Evolutionary conservation across 225 moss, liverwort and hornwort genomes (phyloP), one percentile per base, ranked within the genome.

Genomic region (Polytrichum formosum): DNA sequence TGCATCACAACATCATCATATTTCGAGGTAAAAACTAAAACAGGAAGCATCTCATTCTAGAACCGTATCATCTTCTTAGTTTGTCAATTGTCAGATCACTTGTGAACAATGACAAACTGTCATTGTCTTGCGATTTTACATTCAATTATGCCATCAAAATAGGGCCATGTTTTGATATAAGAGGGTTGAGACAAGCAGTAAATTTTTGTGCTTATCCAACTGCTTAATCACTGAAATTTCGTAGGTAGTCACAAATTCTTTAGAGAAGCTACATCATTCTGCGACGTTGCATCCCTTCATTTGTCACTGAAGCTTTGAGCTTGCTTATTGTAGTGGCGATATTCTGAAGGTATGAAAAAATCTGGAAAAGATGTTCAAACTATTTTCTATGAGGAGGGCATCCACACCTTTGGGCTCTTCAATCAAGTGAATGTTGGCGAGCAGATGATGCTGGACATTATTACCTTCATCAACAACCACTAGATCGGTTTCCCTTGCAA

Each of bases 311-410:
- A 58, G n/a, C 58, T 23, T 58, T 58, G 20, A 20, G 58, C 58
- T 23, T 58, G 58, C 20, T 58, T 58, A 23, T 69, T 54, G 61
- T 74, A 84, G 78, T 62, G 37, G 67, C 66, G 81, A 21, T 89
- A 86, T 25, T 72, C 81, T 25, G 83, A 86, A 60, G 88, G 85
- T 2, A 18, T 89, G 81, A 80, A 79, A 73, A 89, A 83, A 73
- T 81, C 83, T 56, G 88, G 88, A 18, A 89, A 89, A 67, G 64
- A 81, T 21, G 63, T 89, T 10, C 72, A 77, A 37, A 79, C 79
- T 1, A 69, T 83, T 25, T 59, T 86, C 78, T 89, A 81, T 19
- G 85, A 85, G 72, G 81, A 77, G 5, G 88, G 76, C 0, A 16
- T 83, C 29, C 85, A 89, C 63, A 86, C 83, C 6, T 89, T 89